Base-by-base conservation (phyloP, 768 basidiomycete genomes). In the Lactifluus pinguis region DNA sequence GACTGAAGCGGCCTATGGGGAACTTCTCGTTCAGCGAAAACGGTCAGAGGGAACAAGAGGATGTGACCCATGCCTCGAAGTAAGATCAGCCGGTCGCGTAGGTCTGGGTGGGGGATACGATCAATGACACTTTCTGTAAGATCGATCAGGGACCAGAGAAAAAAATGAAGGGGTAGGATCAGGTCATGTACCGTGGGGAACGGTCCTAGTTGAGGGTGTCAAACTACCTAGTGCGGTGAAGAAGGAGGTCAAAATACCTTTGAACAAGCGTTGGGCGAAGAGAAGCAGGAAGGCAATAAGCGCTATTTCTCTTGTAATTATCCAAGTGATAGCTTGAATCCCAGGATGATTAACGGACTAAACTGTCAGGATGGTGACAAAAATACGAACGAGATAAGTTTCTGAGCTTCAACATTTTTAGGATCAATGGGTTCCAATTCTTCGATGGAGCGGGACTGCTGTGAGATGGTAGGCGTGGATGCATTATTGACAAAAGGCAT, bases 51-150 rank as follows among this genome's bases (percentile, higher is more conserved):
- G n/a, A 32, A 6, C 1, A 25, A 56, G 41, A 13, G 15, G 36
- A 32, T 8, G 11, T 29, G 44, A 30, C 45, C 45, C 15, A 6
- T 70, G 87, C 93, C 88, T 76, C 92, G 80, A 38, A 92, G 75
- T 17, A 95, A 77, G 66, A 98, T 97, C 80, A 95, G 87, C 38
- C 92, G 82, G 67, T 97, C 94, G 39, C 95, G 82, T 58, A 98
- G 76, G 67, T 92, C 89, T 50, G 95, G 89, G 73, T 94, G 90
- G 60, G 92, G 79, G 50, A 97, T 85, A 49, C 85, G 83, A 71
- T 97, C 94, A 67, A 97, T 92, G n/a, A 88, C 80, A 66, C 90
- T 88, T 71, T 95, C 94, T 93, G 68, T 11, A 68, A 49, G 34
- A 49, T n/a, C 13, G 53, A 59, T 51, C 42, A 56, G 54, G 19